Base-by-base conservation (phyloP, 441 rosid species). In the Adansonia grandidieri region DNA sequence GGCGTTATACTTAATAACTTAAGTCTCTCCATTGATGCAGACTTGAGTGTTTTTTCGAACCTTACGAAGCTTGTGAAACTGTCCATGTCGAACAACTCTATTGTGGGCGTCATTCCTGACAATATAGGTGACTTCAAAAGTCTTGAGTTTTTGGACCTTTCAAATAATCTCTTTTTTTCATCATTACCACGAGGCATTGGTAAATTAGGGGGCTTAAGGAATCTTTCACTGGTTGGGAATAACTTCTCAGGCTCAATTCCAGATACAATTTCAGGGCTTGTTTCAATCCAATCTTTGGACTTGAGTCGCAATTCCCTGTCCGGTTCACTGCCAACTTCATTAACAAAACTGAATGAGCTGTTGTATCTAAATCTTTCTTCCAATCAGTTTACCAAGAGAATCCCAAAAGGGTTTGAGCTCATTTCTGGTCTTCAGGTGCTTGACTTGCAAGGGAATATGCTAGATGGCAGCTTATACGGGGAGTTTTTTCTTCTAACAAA, bases 31-130 rank as follows among this genome's bases (percentile, higher is more conserved):
- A 95, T 96, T 77, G 92, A 89, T 77, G 96, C 73, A 28, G 98
- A 94, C 81, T 81, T 96, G 83, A 88, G 96, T 64, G 77, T 93
- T 58, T 91, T 96, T 78, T 84, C 90, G 5, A 94, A 96, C 85
- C 97, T 96, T 74, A 91, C 97, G 3, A 89, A 81, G 91, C 99
- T 96, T 80, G 93, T 90, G 73, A 94, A 90, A 32, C 97, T 96
- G 53, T 96, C 99, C 20, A 86, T 96, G 93, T 78, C 96, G 4
- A 93, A 93, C 86, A 96, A 96, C 84, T 91, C 94, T 73, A 91
- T 96, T 42, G 75, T 91, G 0, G 97, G 98, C 51, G 77, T 81
- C 61, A 78, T 96, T 57, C 98, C 99, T 17, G 84, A 80, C 65
- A 90, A 87, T 69, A 82, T 94, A 28, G 93, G 85, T 37, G 82